Conservation (phyloP, 371 early-diverging fungal genomes). For the Mucor saturninus region DNA sequence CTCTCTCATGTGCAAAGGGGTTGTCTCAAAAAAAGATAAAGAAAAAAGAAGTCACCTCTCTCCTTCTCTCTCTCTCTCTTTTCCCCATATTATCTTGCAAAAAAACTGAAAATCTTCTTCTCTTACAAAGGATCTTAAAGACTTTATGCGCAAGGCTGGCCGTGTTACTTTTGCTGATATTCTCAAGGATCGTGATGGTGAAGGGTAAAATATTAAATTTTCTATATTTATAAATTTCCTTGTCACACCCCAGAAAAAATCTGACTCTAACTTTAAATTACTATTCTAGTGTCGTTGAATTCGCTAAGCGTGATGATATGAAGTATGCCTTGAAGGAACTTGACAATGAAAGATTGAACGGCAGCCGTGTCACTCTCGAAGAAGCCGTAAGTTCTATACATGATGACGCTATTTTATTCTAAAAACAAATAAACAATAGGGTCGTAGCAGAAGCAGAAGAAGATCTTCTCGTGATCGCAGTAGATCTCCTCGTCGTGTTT, state of each 20-base stretch:
- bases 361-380: conserved; percentile 71
- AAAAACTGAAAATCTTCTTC: conserved; percentile 8
- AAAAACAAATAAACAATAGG: conserved; percentile 11
- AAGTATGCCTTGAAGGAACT: conserved; percentile 82
- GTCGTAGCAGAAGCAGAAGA: conserved; percentile 28
- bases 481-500: conserved; percentile 30
- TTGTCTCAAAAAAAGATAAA: no score
- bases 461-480: conserved; percentile 31
- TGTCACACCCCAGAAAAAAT: neutral
- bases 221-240: neutral
- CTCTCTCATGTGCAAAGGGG: no score
- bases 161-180: conserved; percentile 92
- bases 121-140: conserved; percentile 85
- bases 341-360: conserved; percentile 83
- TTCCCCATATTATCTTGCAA: conserved; percentile 2
- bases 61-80: conserved; percentile 2
- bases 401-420: neutral
- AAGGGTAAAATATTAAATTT: conserved; percentile 66
- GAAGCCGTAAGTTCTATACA: conserved; percentile 57
- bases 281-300: conserved; percentile 81
- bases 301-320: conserved; percentile 76
- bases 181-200: conserved; percentile 78
- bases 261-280: neutral
- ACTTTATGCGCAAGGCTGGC: conserved; percentile 90
- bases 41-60: no score